Conservation (phyloP, 2,329 filamentous ascomycete species). For the Aspergillus sp. region DNA sequence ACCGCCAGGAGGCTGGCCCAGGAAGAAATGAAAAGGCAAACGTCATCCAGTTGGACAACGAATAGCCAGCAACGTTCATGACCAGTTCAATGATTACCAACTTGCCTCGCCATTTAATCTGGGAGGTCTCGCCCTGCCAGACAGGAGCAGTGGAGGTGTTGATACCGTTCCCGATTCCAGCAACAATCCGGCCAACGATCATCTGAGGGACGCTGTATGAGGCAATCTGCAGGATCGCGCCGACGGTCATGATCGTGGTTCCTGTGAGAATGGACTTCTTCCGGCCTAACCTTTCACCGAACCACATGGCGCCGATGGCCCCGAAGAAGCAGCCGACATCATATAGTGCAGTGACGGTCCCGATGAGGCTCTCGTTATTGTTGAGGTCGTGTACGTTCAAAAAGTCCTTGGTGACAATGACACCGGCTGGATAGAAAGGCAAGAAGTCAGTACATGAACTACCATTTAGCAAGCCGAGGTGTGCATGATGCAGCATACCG, state of each 20-base stretch:
- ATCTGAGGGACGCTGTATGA: slow-evolving; percentile 24
- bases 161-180: slow-evolving; percentile 39
- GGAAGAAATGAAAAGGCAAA: slow-evolving; percentile 37
- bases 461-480: too few relatives aligned
- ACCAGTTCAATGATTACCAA: slow-evolving; percentile 25
- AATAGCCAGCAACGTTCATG: slow-evolving; percentile 30
- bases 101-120: slow-evolving; percentile 23
- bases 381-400: slow-evolving; percentile 10
- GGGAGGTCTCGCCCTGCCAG: slow-evolving; percentile 46
- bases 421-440: slow-evolving; percentile 10
- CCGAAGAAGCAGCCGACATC: slow-evolving; percentile 22
- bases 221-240: slow-evolving; percentile 21
- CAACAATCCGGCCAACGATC: slow-evolving; percentile 43
- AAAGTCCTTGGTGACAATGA: slow-evolving; percentile 17
- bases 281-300: slow-evolving; percentile 15
- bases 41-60: slow-evolving; percentile 39
- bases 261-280: slow-evolving; percentile 17
- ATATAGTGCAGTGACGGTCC: slow-evolving; percentile 12
- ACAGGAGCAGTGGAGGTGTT: slow-evolving; percentile 45
- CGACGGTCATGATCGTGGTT: slow-evolving; percentile 17
- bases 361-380: slow-evolving; percentile 2
- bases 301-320: slow-evolving; percentile 15
- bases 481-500: neutral
- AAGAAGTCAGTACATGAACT: neutral
- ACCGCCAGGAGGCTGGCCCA: slow-evolving; percentile 26